Evolutionary conservation across 2,329 filamentous ascomycete genomes (phyloP), one percentile per base, ranked within the genome.

Genomic region (Metarhizium guizhouense): DNA sequence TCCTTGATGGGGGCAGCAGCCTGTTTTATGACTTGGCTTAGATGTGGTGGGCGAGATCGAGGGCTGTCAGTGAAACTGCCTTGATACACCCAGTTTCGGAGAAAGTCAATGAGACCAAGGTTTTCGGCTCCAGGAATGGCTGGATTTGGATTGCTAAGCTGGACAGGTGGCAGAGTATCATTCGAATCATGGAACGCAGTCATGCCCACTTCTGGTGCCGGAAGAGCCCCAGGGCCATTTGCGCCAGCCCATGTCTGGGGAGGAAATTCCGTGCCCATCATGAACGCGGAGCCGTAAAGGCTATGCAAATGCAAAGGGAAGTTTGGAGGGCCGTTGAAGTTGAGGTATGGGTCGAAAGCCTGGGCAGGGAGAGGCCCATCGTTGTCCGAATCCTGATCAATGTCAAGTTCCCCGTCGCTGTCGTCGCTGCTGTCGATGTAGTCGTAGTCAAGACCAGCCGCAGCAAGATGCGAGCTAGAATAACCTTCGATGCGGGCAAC

Each of bases 81-180:
- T 42, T 69, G 65, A 52, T 68, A 65, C 25, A 72, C 70, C 81
- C 81, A 84, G 40, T 70, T 63, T 42, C 72, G 69, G 36, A 84
- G 69, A 60, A 83, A 83, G 42, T 79, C 72, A 34, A 70, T 59
- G 32, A 82, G 67, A 48, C 73, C 73, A 40, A 74, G 68, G 61
- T 84, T 84, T 54, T 73, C 71, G 13, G 77, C 76, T 10, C 74
- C 74, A 34, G 81, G 69, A 16, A 72, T 67, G 30, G 62, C 63
- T 45, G 69, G 68, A 47, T 69, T 72, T 5, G 67, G 67, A 34
- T 69, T 68, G 52, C 67, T 70, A 13, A 67, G 56, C 40, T 63
- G 60, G 8, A 65, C 57, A 13, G 60, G 59, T 7, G 54, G 58
- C 7, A 61, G 47, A 8, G 48, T 34, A 38, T 60, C 52, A 30